Base-by-base conservation (phyloP, 2,329 filamentous ascomycete genomes). In the Atkinsonella hypoxylon region DNA sequence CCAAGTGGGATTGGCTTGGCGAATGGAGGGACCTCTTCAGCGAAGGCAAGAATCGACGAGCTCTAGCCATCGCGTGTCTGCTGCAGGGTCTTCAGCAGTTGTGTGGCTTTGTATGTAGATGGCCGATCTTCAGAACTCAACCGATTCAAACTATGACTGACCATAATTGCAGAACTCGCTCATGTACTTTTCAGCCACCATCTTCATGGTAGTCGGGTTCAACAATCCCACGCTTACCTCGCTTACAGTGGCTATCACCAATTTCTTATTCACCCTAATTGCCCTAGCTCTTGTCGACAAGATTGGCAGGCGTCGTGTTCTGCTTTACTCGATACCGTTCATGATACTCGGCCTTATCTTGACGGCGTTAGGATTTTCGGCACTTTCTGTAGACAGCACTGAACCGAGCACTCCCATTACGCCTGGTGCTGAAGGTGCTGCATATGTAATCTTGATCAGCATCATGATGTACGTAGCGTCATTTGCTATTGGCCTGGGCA, bases 131-230 rank as follows among this genome's bases (percentile, higher is more conserved):
- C 3, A 13, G 10, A 18, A 22, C 18, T 22, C n/a, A 11, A 26
- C 22, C 9, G 40, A 26, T 7, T 18, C 17, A 5, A n/a, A 40
- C 30, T 20, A 17, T 39, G 45, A 22, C 56, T 54, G 30, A 56
- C 45, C 10, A 18, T 13, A 7, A 3, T 26, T 22, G 10, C 56
- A 83, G 78, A 95, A 95, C 69, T 89, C 86, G 11, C 73, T 95
- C 31, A 95, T 95, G 88, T 95, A 95, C 67, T 95, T 89, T 63
- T 89, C 86, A 0, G 86, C 85, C 4, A 89, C 86, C 8, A 88
- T 91, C 31, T 91, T 91, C 62, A 77, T 79, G 2, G 75, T 89
- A 32, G 76, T 95, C 1, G 85, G 85, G 1, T 95, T 95, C 63
- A 75, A 77, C 41, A 85, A 81, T 50, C 88, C 89, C 5, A 93